These are phyloP conservation scores for Psidium guajava DNA, from an alignment of 345 rosid species.

Conservation along the genomic window DNA sequence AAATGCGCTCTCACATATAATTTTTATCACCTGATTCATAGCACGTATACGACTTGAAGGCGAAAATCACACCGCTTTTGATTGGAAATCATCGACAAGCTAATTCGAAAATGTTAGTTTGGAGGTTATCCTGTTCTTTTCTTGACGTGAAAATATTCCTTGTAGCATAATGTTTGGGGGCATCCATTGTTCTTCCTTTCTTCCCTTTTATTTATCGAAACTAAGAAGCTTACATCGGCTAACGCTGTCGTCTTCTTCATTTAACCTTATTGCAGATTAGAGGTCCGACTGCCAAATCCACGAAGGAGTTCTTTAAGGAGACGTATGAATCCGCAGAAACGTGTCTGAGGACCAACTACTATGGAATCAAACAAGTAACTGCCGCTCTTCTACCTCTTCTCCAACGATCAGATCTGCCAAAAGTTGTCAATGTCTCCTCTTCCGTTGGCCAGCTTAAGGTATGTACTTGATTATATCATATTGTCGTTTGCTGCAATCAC, in stretches of 20 bases:
- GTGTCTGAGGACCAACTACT: conserved; percentile 13
- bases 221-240: not conserved
- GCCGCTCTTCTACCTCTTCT: conserved; percentile 5
- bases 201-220: not conserved
- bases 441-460: conserved; percentile 7
- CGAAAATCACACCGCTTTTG: not conserved
- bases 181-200: not conserved
- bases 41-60: not conserved
- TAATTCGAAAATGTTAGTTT: not conserved
- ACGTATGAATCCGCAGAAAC: conserved; percentile 4
- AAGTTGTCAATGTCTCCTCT: conserved; percentile 12
- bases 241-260: not conserved
- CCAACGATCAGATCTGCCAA: conserved; percentile 4
- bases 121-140: not conserved
- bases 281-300: not conserved
- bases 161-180: not conserved
- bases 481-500: not conserved
- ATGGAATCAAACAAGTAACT: conserved; percentile 5
- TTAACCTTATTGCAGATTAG: not conserved
- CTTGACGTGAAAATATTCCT: not conserved
- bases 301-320: not conserved
- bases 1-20: not conserved
- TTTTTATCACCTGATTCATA: not conserved
- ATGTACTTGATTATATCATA: not conserved
- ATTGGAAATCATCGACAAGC: not conserved